Evolutionary conservation across 2,329 filamentous ascomycete species (phyloP).

Genomic region (Alternaria conjuncta): DNA sequence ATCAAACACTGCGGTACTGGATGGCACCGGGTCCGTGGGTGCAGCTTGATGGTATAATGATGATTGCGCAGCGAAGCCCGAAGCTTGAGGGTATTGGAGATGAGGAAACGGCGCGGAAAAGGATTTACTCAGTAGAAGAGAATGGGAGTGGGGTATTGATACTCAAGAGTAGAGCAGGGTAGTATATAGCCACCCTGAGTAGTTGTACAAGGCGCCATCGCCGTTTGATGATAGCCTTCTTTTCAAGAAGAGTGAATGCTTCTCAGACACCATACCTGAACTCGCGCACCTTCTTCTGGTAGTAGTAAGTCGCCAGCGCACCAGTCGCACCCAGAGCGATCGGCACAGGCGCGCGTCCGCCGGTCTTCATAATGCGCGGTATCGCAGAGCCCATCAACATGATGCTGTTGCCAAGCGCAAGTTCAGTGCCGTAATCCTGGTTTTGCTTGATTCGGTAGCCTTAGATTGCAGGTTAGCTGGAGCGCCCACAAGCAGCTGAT

Average conservation of each 20-base stretch:
- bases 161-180: background rate
- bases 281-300: slow-evolving; percentile 40
- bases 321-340: slow-evolving; percentile 34
- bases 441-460: slow-evolving; percentile 39
- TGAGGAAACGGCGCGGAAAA: background rate
- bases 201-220: background rate
- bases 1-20: background rate
- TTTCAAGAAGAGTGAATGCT: background rate
- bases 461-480: background rate
- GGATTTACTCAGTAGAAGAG: background rate
- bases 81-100: background rate
- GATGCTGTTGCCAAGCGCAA: slow-evolving; percentile 35
- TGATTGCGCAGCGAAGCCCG: slow-evolving; percentile 5
- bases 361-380: slow-evolving; percentile 35
- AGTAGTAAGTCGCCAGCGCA: slow-evolving; percentile 34
- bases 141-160: background rate
- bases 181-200: background rate
- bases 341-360: slow-evolving; percentile 35
- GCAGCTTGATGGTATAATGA: slow-evolving; percentile 4
- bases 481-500: background rate
- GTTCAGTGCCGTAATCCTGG: slow-evolving; percentile 37
- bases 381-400: slow-evolving; percentile 32
- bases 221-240: background rate
- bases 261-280: slow-evolving; percentile 36
- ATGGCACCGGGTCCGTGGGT: slow-evolving; percentile 3